Evolutionary conservation across 768 basidiomycete genomes (phyloP).

Genomic region (Pleurotus salmoneostramineus): DNA sequence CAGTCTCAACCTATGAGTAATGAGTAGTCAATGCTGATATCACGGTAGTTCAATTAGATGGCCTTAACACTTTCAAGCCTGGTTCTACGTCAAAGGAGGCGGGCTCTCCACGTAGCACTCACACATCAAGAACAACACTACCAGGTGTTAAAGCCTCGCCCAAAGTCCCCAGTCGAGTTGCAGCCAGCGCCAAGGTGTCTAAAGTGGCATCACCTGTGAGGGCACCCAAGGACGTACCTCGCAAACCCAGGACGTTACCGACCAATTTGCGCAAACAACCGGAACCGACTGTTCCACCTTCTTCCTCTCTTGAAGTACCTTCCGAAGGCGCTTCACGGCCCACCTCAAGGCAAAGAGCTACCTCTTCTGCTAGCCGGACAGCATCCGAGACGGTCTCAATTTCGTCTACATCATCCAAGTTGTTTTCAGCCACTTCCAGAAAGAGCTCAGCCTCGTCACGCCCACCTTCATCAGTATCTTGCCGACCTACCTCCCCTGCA

Average conservation of each 20-base stretch:
- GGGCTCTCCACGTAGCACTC: neutral
- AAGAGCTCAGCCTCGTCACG: neutral
- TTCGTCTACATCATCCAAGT: neutral
- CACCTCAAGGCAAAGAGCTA: neutral
- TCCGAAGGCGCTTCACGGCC: neutral
- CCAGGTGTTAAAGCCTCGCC: neutral
- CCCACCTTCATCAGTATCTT: neutral
- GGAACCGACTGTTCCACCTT: neutral
- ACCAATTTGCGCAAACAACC: neutral
- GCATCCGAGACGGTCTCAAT: neutral
- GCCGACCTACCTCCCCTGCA: neutral
- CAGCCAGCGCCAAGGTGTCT: neutral
- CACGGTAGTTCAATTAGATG: neutral
- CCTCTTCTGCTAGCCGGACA: neutral
- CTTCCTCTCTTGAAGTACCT: neutral
- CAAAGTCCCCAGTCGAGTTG: neutral
- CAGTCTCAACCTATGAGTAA: neutral
- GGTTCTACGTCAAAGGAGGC: neutral
- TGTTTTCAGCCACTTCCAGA: neutral
- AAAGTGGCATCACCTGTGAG: neutral
- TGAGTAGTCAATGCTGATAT: neutral
- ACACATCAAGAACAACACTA: neutral
- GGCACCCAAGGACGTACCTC: neutral
- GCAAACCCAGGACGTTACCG: conserved; percentile 1
- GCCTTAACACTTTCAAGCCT: neutral